Evolutionary conservation across 805 yeast species (phyloP).

Genomic region (Jamesozyma rosinii): DNA sequence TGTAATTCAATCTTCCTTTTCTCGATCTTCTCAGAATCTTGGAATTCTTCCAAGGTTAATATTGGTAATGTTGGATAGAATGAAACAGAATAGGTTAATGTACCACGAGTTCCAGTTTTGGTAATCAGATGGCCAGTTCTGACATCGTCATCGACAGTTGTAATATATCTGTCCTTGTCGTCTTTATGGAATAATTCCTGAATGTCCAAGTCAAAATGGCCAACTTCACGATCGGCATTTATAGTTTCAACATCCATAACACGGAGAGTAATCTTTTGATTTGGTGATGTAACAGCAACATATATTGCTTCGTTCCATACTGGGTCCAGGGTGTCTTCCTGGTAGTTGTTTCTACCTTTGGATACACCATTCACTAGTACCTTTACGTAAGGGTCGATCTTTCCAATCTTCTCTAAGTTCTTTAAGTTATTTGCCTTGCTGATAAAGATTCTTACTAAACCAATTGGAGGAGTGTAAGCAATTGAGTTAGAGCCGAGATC

Average conservation of each 20-base stretch:
- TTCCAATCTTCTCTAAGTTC: constrained; percentile 83
- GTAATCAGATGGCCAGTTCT: constrained; percentile 56
- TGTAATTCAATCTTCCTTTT: constrained; percentile 33
- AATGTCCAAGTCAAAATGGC: constrained; percentile 64
- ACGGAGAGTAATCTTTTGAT: constrained; percentile 75
- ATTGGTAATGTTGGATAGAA: constrained; percentile 81
- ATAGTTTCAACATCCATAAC: constrained; percentile 82
- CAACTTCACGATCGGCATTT: constrained; percentile 79
- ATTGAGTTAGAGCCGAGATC: constrained; percentile 57
- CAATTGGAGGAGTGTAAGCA: constrained; percentile 91
- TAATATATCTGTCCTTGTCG: constrained; percentile 52
- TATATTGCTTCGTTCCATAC: constrained; percentile 77
- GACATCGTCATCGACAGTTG: constrained; percentile 45
- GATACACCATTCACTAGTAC: constrained; percentile 67
- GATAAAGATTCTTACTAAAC: constrained; percentile 70
- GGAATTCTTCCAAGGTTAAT: constrained; percentile 63
- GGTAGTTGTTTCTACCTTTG: constrained; percentile 66
- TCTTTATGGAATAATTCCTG: constrained; percentile 56
- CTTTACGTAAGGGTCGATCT: constrained; percentile 84
- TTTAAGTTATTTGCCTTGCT: constrained; percentile 64
- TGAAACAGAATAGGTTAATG: constrained; percentile 59
- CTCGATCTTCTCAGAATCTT: constrained; percentile 42
- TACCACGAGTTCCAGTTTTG: constrained; percentile 79
- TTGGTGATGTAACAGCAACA: constrained; percentile 71
- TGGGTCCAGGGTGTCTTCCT: constrained; percentile 63